A percentile compares a stretch with the other conserved stretches of the same genome.
phyloP scores from a whole-genome alignment of 306 rosid species.

The Fragaria ananassa region DNA sequence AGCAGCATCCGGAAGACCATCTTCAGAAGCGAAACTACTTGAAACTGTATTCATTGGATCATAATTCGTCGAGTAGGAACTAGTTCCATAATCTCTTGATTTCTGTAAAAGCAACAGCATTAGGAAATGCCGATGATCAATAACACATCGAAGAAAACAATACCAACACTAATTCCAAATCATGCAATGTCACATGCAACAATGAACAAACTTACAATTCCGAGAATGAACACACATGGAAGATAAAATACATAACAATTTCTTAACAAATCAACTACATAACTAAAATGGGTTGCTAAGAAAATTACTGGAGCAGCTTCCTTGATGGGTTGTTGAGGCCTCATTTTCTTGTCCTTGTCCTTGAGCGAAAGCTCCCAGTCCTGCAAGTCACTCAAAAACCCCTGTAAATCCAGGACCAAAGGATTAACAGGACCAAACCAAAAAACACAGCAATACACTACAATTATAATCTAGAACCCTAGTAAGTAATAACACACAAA shows the following conservation, averaged over 20 bases:
- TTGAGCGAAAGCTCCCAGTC: constrained; percentile 87
- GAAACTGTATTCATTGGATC: constrained; percentile 38
- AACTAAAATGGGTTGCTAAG: constrained; percentile 1
- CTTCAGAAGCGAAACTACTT: constrained; percentile 52
- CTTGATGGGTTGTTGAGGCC: constrained; percentile 33
- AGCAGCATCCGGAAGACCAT: constrained; percentile 64
- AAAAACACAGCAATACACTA: constrained; percentile 2
- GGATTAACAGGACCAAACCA: constrained; percentile 15
- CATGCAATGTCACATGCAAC: background rate
- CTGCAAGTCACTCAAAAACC: constrained; percentile 87
- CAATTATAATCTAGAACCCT: constrained; percentile 9
- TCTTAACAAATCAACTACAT: background rate
- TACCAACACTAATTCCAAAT: background rate
- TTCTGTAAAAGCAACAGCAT: constrained; percentile 39
- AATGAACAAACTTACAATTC: background rate
- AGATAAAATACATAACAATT: background rate
- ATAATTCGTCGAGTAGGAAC: constrained; percentile 42
- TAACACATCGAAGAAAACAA: background rate
- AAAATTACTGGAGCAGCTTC: constrained; percentile 52
- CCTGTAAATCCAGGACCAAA: constrained; percentile 79
- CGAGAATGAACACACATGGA: background rate
- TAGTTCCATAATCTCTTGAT: constrained; percentile 29
- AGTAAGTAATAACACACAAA: background rate
- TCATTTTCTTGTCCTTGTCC: constrained; percentile 49
- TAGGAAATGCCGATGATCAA: constrained; percentile 17